Percentiles rank a stretch among this genome's conserved stretches.
phyloP scores from a whole-genome alignment of 73 alveolate species.

The Symbiodinium natans region DNA sequence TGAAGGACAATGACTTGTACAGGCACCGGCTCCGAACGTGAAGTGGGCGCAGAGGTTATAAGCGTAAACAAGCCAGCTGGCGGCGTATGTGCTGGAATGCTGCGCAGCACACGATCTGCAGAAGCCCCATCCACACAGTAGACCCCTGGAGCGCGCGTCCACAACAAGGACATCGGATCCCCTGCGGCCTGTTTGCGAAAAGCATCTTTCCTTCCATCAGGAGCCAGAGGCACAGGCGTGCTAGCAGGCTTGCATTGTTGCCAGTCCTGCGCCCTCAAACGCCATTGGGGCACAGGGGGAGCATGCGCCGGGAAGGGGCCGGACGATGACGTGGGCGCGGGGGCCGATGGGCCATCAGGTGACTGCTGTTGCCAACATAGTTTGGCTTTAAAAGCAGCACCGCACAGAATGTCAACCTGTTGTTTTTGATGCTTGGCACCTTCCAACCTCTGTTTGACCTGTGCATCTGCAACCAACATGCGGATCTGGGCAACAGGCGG shows the following conservation, averaged over 20 bases:
- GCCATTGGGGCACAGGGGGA: not conserved
- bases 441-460: not conserved
- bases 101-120: not conserved
- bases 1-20: not conserved
- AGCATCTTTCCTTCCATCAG: not conserved
- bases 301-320: not conserved
- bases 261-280: not conserved
- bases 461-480: not conserved
- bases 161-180: not conserved
- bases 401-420: conserved; percentile 7
- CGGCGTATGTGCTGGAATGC: conserved; percentile 19
- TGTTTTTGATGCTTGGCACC: not conserved
- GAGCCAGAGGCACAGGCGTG: not conserved
- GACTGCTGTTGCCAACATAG: not conserved
- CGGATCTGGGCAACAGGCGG: not conserved
- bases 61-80: conserved; percentile 2
- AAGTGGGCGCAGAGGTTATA: not conserved
- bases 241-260: not conserved
- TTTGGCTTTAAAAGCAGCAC: conserved; percentile 17
- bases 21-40: not conserved
- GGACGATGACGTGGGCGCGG: not conserved
- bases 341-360: not conserved
- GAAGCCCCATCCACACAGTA: not conserved
- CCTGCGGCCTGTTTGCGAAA: not conserved
- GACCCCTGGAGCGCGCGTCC: not conserved